Base-by-base conservation (phyloP, 2,329 filamentous ascomycete genomes). In the Colletotrichum sp. region DNA sequence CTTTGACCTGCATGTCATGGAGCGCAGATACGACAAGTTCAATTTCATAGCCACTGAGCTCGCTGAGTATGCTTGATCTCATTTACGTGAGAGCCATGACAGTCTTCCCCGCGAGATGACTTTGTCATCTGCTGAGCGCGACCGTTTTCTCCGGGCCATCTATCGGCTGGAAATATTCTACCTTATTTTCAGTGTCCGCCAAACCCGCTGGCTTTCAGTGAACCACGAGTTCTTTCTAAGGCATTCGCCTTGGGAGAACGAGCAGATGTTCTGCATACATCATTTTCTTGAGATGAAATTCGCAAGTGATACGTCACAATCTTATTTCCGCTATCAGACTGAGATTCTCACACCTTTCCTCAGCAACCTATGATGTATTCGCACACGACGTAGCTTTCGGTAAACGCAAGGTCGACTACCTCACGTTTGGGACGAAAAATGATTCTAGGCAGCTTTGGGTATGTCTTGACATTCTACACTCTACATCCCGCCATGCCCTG, bases 281-380 rank as follows among this genome's bases (percentile, higher is more conserved):
- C 18, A 43, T n/a, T n/a, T 43, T 43, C 2, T 43, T 6, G 39
- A 43, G 18, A 43, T 18, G 9, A n/a, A 0, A 2, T 43, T 43
- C 0, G 0, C 39, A 12, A 43, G 39, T 0, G 0, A 18, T n/a
- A 43, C 0, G 39, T 0, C 18, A 43, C 1, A 43, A 0, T 2
- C 16, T 43, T 43, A 18, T n/a, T 15, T 43, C 39, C 39, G 0
- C 36, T 1, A 39, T 39, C 36, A 39, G 16, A 43, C 0, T 43
- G 0, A n/a, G 16, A 43, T 9, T 18, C 36, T 39, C 36, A 39
- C 16, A 39, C 18, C 18, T n/a, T n/a, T 10, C 16, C 16, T 43
- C 18, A n/a, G 18, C 4, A 3, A 5, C 39, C 2, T 1, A 43
- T 10, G 39, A n/a, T 6, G 39, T n/a, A 5, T 43, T 43, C 16